Conservation (phyloP, 345 rosid genomes). For the Durio zibethinus region DNA sequence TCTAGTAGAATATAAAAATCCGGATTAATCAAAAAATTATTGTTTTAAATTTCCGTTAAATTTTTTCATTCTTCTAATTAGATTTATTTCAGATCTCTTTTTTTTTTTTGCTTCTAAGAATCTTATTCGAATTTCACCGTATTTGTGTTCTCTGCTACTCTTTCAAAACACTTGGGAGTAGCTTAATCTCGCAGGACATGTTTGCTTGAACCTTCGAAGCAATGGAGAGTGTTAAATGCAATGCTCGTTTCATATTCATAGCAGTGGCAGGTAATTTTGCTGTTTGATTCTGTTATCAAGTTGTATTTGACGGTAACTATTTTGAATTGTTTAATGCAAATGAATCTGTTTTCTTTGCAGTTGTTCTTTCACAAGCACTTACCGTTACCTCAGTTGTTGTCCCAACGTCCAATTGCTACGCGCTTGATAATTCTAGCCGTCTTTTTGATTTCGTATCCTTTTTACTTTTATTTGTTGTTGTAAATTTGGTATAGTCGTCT, state of each 20-base stretch:
- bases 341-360: constrained; percentile 33
- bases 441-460: constrained; percentile 95
- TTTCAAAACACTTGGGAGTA: background rate
- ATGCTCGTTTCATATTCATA: constrained; percentile 20
- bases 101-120: background rate
- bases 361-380: constrained; percentile 33
- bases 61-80: background rate
- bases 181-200: background rate
- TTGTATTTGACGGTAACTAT: background rate
- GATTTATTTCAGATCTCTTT: background rate
- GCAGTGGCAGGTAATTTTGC: constrained; percentile 32
- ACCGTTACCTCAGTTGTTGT: constrained; percentile 45
- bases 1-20: background rate
- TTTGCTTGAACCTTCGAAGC: constrained; percentile 14
- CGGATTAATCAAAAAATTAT: background rate
- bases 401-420: constrained; percentile 76
- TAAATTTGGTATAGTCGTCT: background rate
- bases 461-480: background rate
- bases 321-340: background rate
- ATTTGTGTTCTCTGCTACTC: background rate
- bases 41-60: background rate
- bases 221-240: constrained; percentile 27
- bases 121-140: background rate
- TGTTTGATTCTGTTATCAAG: background rate
- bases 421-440: constrained; percentile 80